A percentile compares a stretch with the other conserved stretches of the same genome.
phyloP scores from a whole-genome alignment of 352 stramenopile species.

The Pythium scleroteichum region DNA sequence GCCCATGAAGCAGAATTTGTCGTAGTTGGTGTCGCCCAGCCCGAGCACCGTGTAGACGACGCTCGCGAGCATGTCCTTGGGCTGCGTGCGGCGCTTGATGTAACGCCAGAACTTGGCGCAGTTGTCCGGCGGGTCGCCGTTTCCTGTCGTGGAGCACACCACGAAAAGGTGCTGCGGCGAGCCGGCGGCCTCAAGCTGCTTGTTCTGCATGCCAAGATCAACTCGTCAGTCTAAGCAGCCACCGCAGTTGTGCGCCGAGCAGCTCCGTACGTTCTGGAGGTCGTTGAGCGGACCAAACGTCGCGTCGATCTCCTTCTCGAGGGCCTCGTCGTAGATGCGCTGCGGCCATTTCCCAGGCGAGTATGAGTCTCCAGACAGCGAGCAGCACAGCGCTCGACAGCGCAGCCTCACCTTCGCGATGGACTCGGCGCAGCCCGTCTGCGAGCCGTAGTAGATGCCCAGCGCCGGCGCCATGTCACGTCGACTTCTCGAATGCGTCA shows the following conservation, averaged over 20 bases:
- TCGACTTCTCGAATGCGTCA: slow-evolving; percentile 11
- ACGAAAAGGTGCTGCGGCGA: slow-evolving; percentile 72
- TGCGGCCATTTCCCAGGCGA: slow-evolving; percentile 18
- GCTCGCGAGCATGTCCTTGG: slow-evolving; percentile 71
- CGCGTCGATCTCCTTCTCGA: slow-evolving; percentile 53
- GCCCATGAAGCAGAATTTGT: slow-evolving; percentile 93
- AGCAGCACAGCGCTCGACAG: not conserved
- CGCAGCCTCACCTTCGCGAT: slow-evolving; percentile 66
- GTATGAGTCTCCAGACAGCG: not conserved
- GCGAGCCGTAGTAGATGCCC: slow-evolving; percentile 80
- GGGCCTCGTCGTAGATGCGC: slow-evolving; percentile 68
- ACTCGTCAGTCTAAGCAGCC: not conserved
- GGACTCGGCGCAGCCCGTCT: slow-evolving; percentile 87
- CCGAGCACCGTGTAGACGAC: slow-evolving; percentile 88
- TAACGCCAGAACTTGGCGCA: slow-evolving; percentile 91
- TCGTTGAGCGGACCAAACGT: slow-evolving; percentile 62
- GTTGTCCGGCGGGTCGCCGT: slow-evolving; percentile 95
- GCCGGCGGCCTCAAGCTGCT: slow-evolving; percentile 44
- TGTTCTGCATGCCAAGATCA: slow-evolving; percentile 1
- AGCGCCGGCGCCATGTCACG: slow-evolving; percentile 32
- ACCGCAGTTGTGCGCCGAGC: not conserved
- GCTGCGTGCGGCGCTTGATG: slow-evolving; percentile 86
- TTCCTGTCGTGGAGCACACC: slow-evolving; percentile 94
- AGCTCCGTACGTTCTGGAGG: slow-evolving; percentile 58
- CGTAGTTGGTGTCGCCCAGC: slow-evolving; percentile 97